Evolutionary conservation across 2,329 filamentous ascomycete species (phyloP).

Genomic region (Furcasterigmium sp.): DNA sequence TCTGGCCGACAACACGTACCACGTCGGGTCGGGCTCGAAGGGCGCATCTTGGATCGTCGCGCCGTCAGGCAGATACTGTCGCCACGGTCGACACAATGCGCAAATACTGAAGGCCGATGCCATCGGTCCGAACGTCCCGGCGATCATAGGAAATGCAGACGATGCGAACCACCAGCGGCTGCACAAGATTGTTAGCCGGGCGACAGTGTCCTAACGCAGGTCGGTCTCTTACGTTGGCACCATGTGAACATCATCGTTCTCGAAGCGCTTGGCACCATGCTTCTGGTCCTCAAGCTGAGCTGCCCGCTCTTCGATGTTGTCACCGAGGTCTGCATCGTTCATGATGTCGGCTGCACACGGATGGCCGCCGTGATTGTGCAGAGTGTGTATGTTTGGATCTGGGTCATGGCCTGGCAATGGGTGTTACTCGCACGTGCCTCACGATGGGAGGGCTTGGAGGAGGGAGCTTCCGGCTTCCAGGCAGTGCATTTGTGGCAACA

Average conservation of each 20-base stretch:
- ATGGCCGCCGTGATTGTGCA: too few relatives aligned
- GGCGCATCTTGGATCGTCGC: slow-evolving; percentile 41
- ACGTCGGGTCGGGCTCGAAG: slow-evolving; percentile 62
- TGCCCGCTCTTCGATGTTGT: slow-evolving; percentile 28
- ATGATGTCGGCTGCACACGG: slow-evolving; percentile 24
- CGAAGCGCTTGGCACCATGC: slow-evolving; percentile 19
- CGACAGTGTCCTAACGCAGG: not conserved
- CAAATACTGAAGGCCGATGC: slow-evolving; percentile 86
- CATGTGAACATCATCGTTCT: slow-evolving; percentile 35
- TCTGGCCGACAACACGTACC: slow-evolving; percentile 53
- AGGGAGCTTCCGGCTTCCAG: too few relatives aligned
- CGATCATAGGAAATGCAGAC: slow-evolving; percentile 69
- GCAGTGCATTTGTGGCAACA: too few relatives aligned
- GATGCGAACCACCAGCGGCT: slow-evolving; percentile 62
- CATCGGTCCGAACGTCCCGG: slow-evolving; percentile 78
- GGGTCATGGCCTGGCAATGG: too few relatives aligned
- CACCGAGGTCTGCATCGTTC: slow-evolving; percentile 33
- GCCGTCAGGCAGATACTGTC: slow-evolving; percentile 47
- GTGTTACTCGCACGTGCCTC: too few relatives aligned
- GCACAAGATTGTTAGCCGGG: not conserved
- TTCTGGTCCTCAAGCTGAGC: slow-evolving; percentile 19
- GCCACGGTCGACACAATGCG: slow-evolving; percentile 77
- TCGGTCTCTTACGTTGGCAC: slow-evolving; percentile 31
- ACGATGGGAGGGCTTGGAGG: too few relatives aligned
- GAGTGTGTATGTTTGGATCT: too few relatives aligned